phyloP scores from a whole-genome alignment of 2,329 filamentous ascomycete genomes.

The Ramularia collo-cygni region DNA sequence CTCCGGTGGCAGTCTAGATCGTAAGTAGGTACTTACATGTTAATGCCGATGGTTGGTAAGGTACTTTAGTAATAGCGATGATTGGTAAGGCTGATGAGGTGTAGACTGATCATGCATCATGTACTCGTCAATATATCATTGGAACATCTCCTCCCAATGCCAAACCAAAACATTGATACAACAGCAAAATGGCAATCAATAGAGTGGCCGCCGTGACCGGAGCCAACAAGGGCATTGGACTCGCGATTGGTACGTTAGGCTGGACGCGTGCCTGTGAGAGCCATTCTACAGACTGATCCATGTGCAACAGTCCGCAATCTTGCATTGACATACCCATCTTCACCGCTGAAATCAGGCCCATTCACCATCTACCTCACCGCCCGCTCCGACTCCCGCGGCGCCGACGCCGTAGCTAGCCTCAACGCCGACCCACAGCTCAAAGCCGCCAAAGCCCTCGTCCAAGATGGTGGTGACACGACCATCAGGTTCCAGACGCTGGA shows the following conservation, averaged over 20 bases:
- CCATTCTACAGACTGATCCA: too few species aligned
- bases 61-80: too few species aligned
- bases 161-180: not conserved
- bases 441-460: conserved; percentile 39
- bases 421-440: conserved; percentile 40
- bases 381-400: conserved; percentile 42
- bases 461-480: conserved; percentile 39
- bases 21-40: too few species aligned
- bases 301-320: conserved; percentile 47
- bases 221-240: conserved; percentile 48
- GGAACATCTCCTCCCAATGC: too few species aligned
- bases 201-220: conserved; percentile 49
- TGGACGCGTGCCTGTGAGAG: too few species aligned
- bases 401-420: conserved; percentile 41
- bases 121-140: too few species aligned
- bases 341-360: conserved; percentile 41
- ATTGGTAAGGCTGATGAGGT: too few species aligned
- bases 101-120: too few species aligned
- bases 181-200: conserved; percentile 20
- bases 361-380: conserved; percentile 50
- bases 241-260: conserved; percentile 37
- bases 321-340: conserved; percentile 47
- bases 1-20: too few species aligned
- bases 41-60: too few species aligned
- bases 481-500: conserved; percentile 45